Conservation (phyloP, 192 early-diverging fungal species). For the Podila epigama region DNA sequence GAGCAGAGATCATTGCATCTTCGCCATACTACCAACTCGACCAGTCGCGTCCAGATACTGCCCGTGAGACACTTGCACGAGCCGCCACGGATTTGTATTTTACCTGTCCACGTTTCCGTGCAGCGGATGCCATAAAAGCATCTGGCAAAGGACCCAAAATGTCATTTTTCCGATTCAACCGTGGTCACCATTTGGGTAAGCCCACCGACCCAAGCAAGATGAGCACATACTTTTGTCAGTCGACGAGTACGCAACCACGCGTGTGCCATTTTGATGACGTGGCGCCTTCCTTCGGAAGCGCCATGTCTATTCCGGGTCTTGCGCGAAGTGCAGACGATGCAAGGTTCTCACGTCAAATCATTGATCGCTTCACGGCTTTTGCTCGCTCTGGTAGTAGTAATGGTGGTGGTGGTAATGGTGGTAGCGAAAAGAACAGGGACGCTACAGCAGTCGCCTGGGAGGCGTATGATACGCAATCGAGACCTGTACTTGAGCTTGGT, state of each 20-base stretch:
- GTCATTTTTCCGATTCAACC: slow-evolving; percentile 1
- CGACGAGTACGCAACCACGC: neutral
- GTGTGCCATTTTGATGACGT: neutral
- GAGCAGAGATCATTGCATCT: neutral
- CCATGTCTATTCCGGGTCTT: neutral
- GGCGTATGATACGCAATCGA: neutral
- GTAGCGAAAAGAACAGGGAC: neutral
- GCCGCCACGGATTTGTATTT: neutral
- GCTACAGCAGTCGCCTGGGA: neutral
- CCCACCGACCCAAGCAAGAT: no score
- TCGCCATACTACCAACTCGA: neutral
- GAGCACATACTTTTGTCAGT: neutral
- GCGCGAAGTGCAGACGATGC: neutral
- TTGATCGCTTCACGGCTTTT: neutral
- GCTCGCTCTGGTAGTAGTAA: neutral
- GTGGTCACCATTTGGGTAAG: neutral
- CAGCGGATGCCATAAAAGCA: neutral
- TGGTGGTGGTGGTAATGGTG: neutral
- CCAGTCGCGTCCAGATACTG: neutral
- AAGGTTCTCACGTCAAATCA: neutral
- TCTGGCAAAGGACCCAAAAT: neutral
- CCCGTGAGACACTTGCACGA: neutral
- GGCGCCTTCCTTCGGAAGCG: neutral
- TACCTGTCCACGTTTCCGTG: neutral
- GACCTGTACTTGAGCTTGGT: neutral